Evolutionary conservation across 169 alveolate genomes (phyloP), one percentile per base, ranked within the genome.

Genomic region (Prorocentrum cordatum): DNA sequence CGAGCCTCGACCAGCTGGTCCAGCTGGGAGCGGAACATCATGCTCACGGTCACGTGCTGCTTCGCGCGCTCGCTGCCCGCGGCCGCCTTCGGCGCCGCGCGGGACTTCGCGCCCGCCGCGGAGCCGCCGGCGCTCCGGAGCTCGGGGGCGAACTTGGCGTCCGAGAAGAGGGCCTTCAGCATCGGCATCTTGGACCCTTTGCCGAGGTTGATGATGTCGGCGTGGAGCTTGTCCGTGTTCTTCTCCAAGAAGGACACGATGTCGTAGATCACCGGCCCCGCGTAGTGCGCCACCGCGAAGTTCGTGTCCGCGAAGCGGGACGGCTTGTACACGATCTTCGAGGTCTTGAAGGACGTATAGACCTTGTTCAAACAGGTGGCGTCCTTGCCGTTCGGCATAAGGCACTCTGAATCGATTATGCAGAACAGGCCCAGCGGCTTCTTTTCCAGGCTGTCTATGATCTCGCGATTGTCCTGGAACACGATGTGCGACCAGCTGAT

Each of bases 1-100:
- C n/a, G n/a, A n/a, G n/a, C n/a, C n/a, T 79, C 89, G 32, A 79
- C 89, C 27, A 79, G 67, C 67, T 66, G 89, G n/a, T 79, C 89
- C 61, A 79, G 77, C 89, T 79, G 89, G 66, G 58, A 77, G 24
- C 89, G 73, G 33, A 79, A 79, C 89, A 79, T 79, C 89, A 79
- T 61, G 66, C 89, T 79, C 29, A 79, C 89, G 10, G 89, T 79
- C 50, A 79, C 54, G 77, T 79, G 58, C 35, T 79, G 89, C 89
- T 67, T 79, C 16, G 50, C 36, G 9, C 38, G 9, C n/a, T 26
- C 2, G 0, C 31, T 24, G 73, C 38, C 2, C 42, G 29, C 12
- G 71, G 71, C n/a, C n/a, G n/a, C n/a, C n/a, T n/a, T n/a, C n/a
- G 1, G 0, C 20, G 24, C 20, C 20, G 20, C 58, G 32, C n/a